Evolutionary conservation across 2,329 filamentous ascomycete genomes (phyloP), one percentile per base, ranked within the genome.

Genomic region (Fusarium sp.): DNA sequence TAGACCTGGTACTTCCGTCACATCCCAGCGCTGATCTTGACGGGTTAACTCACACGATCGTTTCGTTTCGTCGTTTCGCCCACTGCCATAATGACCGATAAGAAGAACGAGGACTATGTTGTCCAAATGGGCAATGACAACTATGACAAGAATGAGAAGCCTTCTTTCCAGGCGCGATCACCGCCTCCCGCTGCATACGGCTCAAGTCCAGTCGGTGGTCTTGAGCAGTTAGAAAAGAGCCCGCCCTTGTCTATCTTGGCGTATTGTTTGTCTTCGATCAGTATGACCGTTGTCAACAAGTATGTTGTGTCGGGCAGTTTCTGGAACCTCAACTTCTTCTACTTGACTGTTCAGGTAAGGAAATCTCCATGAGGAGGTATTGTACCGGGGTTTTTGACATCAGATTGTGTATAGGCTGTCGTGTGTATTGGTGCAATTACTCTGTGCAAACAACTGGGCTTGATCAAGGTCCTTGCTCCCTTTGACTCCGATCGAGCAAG

Each of bases 201-300:
- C 43, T 75, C 73, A 42, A 54, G 42, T 40, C 47, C 52, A n/a
- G 56, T 57, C 46, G 42, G 47, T 19, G 49, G 60, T 28, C 60
- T 79, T 23, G 73, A 71, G 42, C 84, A 86, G 77, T 81, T 94
- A 71, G 89, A 92, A 78, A 94, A 95, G 84, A 96, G 91, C 83
- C 94, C 95, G 21, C 86, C 90, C 50, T 82, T 96, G 53, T 95
- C 96, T 28, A 93, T 99, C 78, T 81, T 97, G 74, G 91, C 94
- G 54, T 99, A 99, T 87, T 99, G 96, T 84, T 87, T 93, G 79
- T 94, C 96, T 60, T 98, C 95, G n/a, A 99, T 99, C 81, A 90
- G 96, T 83, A 99, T 99, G 96, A 99, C 96, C 12, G 94, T 98
- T n/a, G 96, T 97, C 83, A 99, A 99, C 86, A 99, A 99, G 88